Evolutionary conservation across 1,284 basidiomycete genomes (phyloP).

Genomic region (Austroboletus olivaceoglutinosus): DNA sequence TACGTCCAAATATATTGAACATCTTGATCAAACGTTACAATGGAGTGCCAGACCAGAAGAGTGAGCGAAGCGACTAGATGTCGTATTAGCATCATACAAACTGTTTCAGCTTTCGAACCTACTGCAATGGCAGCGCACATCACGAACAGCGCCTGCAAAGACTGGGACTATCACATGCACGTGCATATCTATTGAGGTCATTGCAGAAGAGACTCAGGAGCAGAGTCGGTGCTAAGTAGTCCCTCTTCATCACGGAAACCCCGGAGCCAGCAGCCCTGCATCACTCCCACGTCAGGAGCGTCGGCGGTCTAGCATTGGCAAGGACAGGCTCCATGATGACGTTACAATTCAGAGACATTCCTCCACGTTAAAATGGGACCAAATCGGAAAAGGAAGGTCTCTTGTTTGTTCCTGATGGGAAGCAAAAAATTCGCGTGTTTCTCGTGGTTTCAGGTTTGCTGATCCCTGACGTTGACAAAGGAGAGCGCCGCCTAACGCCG

Average conservation of each 20-base stretch:
- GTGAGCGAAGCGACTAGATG: not conserved
- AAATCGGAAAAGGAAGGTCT: not conserved
- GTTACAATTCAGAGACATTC: not conserved
- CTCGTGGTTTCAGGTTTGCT: not conserved
- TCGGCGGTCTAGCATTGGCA: too few species aligned
- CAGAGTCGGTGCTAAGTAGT: not conserved
- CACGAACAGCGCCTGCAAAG: not conserved
- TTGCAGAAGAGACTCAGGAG: not conserved
- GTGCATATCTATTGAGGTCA: not conserved
- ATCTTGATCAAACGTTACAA: constrained; percentile 19
- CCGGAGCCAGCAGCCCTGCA: not conserved
- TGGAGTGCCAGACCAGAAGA: constrained; percentile 16
- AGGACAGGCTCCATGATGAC: not conserved
- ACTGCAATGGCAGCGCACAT: not conserved
- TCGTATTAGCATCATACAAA: not conserved
- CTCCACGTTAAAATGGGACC: not conserved
- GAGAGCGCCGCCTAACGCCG: not conserved
- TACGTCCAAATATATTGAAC: constrained; percentile 24
- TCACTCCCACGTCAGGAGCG: not conserved
- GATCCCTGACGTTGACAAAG: not conserved
- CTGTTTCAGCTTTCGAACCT: not conserved
- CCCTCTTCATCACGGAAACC: not conserved
- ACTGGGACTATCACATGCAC: not conserved
- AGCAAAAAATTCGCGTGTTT: not conserved
- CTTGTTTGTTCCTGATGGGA: not conserved